Evolutionary conservation across 768 basidiomycete species (phyloP).

Genomic region (Tulasnella sp.): DNA sequence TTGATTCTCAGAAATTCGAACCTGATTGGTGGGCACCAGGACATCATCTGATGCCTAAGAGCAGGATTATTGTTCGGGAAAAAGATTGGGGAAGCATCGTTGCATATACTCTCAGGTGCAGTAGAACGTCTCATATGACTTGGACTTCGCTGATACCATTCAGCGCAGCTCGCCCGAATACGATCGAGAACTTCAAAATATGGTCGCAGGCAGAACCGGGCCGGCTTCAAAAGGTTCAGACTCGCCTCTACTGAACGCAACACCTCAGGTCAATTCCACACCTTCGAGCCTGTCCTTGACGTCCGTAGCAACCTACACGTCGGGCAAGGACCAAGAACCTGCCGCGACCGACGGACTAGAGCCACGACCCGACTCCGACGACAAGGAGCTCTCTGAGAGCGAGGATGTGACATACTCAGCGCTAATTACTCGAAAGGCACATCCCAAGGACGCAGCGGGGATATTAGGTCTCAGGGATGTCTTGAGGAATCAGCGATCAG

Average conservation of each 20-base stretch:
- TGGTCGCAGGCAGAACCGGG: slow-evolving; percentile 12
- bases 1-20: slow-evolving; percentile 25
- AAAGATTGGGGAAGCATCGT: slow-evolving; percentile 71
- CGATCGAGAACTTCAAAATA: slow-evolving; percentile 29
- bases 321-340: not conserved
- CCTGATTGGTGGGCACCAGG: slow-evolving; percentile 56
- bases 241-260: not conserved
- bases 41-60: slow-evolving; percentile 54
- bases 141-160: not conserved
- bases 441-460: slow-evolving; percentile 47
- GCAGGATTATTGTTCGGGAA: slow-evolving; percentile 54
- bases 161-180: slow-evolving; percentile 47
- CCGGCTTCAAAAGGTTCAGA: not conserved
- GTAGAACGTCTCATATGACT: not conserved
- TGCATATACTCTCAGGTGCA: slow-evolving; percentile 59
- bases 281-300: slow-evolving; percentile 11
- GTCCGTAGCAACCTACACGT: not conserved
- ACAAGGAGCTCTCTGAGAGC: not conserved
- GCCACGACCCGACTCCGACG: slow-evolving; percentile 34
- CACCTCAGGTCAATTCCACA: slow-evolving; percentile 4
- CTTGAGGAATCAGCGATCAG: slow-evolving; percentile 40
- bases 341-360: not conserved
- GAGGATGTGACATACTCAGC: slow-evolving; percentile 42
- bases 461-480: slow-evolving; percentile 51
- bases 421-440: slow-evolving; percentile 49